Evolutionary conservation across 352 stramenopile species (phyloP), one percentile per base, ranked within the genome.

Genomic region (Globisporangium polare): DNA sequence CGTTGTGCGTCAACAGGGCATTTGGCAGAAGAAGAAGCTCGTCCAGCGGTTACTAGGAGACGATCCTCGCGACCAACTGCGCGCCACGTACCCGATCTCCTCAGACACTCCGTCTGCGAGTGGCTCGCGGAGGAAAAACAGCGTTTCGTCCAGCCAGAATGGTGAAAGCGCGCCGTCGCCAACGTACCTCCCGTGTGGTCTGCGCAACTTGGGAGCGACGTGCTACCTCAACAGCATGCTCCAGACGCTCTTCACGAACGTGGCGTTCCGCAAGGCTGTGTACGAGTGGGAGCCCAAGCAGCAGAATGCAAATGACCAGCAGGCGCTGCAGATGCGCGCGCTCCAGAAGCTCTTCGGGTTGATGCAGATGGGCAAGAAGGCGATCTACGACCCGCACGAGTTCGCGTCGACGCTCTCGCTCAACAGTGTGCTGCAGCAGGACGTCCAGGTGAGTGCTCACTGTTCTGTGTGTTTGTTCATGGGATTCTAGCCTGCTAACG

Each of bases 141-240:
- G 47, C 43, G 17, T 59, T 27, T 9, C 50, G 50, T 31, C 49
- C 55, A 63, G 35, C 9, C 33, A 57, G 22, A 37, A 8, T 13
- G 35, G 41, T 0, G 20, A 15, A 7, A 41, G n/a, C 20, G 42
- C 31, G 5, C 13, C 9, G 6, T 51, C 35, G 8, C 17, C 15
- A 24, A 27, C 24, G 1, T 59, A 52, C 41, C 29, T 63, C 51
- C 88, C 88, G 3, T 88, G 74, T 18, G 85, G 87, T 24, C 75
- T 96, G 69, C 78, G 85, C 26, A 96, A 96, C 68, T 66, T 96
- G 1, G 87, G 87, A 0, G 87, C 87, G n/a, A 96, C 87, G 26
- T 96, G 87, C 62, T 96, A 96, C 64, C 58, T 96, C 33, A 94
- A 93, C 70, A 94, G 85, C 54, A 91, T 96, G 83, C 72, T 96